phyloP scores from a whole-genome alignment of 2,329 filamentous ascomycete genomes.

The Trichoderma cornu-damae region DNA sequence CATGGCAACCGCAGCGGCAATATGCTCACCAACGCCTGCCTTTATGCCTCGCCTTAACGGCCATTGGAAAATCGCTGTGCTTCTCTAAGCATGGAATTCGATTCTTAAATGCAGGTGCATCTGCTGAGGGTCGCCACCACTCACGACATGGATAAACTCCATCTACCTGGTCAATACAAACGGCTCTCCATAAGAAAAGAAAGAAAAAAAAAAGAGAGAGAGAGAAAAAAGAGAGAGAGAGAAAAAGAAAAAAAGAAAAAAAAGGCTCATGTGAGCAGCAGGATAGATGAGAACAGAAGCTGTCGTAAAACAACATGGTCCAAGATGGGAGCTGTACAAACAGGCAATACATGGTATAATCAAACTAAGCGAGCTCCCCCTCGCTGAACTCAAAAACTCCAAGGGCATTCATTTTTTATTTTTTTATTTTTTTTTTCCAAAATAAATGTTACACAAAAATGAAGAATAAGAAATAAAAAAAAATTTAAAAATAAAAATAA shows the following conservation, averaged over 20 bases:
- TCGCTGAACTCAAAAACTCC: conserved; percentile 1
- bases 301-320: background rate
- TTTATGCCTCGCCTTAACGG: background rate
- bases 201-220: no score
- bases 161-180: no score
- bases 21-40: background rate
- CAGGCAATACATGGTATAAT: background rate
- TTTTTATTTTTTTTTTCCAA: no score
- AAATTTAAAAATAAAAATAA: no score
- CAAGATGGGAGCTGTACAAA: background rate
- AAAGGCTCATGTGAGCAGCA: no score
- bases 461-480: no score
- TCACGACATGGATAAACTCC: background rate
- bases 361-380: background rate
- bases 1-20: background rate
- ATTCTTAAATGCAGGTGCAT: background rate
- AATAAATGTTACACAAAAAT: no score
- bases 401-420: no score
- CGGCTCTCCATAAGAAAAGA: no score
- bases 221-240: no score
- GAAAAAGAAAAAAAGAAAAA: no score
- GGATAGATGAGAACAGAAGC: background rate
- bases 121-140: background rate
- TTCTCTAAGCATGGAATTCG: background rate
- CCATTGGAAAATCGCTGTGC: background rate